Conservation (phyloP, 169 alveolate species). For the Cryptosporidium baileyi region DNA sequence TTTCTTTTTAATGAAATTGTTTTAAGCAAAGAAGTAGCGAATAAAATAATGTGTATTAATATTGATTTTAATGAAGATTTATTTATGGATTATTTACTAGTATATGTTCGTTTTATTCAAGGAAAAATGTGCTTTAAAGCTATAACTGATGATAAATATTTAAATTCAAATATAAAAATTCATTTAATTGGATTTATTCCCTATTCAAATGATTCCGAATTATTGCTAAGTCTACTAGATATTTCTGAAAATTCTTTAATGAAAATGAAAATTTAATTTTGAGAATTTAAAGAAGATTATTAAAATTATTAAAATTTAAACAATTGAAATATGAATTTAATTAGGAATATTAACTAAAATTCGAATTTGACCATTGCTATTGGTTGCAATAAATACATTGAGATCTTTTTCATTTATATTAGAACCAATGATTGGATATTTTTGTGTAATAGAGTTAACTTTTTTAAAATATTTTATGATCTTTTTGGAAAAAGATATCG, state of each 20-base stretch:
- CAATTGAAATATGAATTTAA: not conserved
- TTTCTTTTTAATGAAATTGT: not conserved
- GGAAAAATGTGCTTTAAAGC: slow-evolving; percentile 43
- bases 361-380: slow-evolving; percentile 48
- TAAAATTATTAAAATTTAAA: not conserved
- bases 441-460: not conserved
- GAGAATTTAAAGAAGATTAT: not conserved
- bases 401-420: slow-evolving; percentile 11
- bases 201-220: not conserved
- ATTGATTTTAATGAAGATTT: not conserved
- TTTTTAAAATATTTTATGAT: slow-evolving; percentile 13
- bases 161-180: not conserved
- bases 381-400: slow-evolving; percentile 32
- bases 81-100: not conserved
- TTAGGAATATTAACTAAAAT: slow-evolving; percentile 44
- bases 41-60: slow-evolving; percentile 15
- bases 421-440: slow-evolving; percentile 14
- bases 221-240: not conserved
- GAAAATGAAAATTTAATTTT: no score
- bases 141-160: not conserved
- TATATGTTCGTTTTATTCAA: slow-evolving; percentile 37
- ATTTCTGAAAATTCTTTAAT: not conserved
- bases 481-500: slow-evolving; percentile 14
- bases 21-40: slow-evolving; percentile 7
- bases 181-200: slow-evolving; percentile 42